Base-by-base conservation (phyloP, 345 rosid genomes). In the Euphorbia tirucalli region DNA sequence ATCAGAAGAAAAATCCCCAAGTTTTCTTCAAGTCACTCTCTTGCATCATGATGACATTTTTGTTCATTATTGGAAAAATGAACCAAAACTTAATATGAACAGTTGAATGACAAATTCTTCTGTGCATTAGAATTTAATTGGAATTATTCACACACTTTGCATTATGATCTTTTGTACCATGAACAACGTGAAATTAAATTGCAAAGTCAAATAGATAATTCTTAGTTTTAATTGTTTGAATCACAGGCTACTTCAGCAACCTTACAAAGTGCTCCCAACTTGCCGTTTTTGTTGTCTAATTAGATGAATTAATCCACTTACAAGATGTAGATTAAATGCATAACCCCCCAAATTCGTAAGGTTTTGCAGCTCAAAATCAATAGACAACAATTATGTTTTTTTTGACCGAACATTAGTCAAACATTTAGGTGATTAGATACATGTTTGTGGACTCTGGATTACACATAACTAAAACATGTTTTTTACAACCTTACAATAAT, bases 231-330 rank as follows among this genome's bases (percentile, higher is more conserved):
- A 35, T 50, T 16, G 55, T 50, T 5, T 16, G 7, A 3, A 50
- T n/a, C 55, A 18, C 5, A 21, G 5, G 19, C 62, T 21, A 24
- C 61, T 18, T 52, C 30, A 13, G 37, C 32, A 14, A 15, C 22
- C 27, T 65, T 54, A 46, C 28, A 6, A n/a, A 30, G 32, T n/a
- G 59, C 43, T 4, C 43, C 28, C 0, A 9, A 35, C 22, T 13
- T 37, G 72, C 72, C 39, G 54, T 56, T 69, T 63, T 69, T 16
- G 30, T 9, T 55, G 19, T 25, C 63, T 16, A 50, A 35, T 35
- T 35, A 69, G 41, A 15, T 68, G 22, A 63, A 63, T 18, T 37
- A 3, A 8, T 63, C 50, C 67, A 21, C 27, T 35, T 19, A 35
- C 19, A 59, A 15, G 14, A 35, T 35, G 15, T n/a, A 11, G 41